Percentiles rank a stretch among this genome's conserved stretches.
Conservation (phyloP, 2,329 filamentous ascomycete species). For the Botryosphaeria dothidea region DNA sequence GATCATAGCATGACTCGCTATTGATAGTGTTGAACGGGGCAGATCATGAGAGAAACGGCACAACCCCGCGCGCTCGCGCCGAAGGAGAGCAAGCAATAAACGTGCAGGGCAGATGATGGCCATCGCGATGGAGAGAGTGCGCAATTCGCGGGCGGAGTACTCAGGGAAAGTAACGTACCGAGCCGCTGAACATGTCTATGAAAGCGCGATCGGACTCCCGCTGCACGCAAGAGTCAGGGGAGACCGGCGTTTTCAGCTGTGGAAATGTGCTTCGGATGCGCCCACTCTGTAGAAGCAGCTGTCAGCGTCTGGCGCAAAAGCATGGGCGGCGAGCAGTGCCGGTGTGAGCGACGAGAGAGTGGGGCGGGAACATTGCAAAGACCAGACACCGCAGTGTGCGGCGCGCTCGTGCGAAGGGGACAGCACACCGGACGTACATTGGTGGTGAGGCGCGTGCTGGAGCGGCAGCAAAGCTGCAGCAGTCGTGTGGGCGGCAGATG, state of each 20-base stretch:
- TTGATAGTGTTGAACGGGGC: conserved; percentile 14
- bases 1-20: conserved; percentile 17
- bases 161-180: background rate
- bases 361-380: background rate
- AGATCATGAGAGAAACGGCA: background rate
- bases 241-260: background rate
- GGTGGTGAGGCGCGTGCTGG: background rate
- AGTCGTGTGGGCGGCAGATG: background rate
- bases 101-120: background rate
- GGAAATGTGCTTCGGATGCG: background rate
- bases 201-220: background rate
- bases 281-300: background rate
- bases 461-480: conserved; percentile 2
- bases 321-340: background rate
- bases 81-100: background rate
- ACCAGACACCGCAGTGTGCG: background rate
- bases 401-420: background rate
- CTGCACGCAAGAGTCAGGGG: background rate
- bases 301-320: background rate
- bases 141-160: background rate
- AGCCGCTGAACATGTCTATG: conserved; percentile 10
- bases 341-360: background rate
- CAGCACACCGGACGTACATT: background rate
- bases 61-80: background rate
- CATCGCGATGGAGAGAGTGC: background rate